Evolutionary conservation across 345 rosid species (phyloP).

Genomic region (Balakata baccata): DNA sequence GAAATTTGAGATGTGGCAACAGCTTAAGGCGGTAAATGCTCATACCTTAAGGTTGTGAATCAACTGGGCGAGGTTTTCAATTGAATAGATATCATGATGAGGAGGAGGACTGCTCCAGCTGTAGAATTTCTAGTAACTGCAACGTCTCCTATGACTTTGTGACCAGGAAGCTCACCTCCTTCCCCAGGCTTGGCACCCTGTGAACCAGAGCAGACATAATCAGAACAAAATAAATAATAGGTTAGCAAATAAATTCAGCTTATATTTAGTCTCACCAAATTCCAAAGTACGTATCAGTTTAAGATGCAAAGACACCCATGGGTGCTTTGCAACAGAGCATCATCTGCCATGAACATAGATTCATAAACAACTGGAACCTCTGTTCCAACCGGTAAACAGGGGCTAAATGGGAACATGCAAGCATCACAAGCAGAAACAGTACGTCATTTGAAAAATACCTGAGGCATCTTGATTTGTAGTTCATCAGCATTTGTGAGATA

Average conservation of each 20-base stretch:
- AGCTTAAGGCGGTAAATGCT: background rate
- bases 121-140: slow-evolving; percentile 96
- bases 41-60: slow-evolving; percentile 97
- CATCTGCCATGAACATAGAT: slow-evolving; percentile 59
- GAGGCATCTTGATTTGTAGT: slow-evolving; percentile 98
- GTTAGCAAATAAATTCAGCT: slow-evolving; percentile 19
- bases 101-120: slow-evolving; percentile 99
- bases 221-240: slow-evolving; percentile 21
- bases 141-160: slow-evolving; percentile 97
- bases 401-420: slow-evolving; percentile 26
- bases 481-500: slow-evolving; percentile 99
- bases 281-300: slow-evolving; percentile 41
- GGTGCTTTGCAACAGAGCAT: slow-evolving; percentile 50
- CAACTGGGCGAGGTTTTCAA: slow-evolving; percentile 97
- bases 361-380: slow-evolving; percentile 45
- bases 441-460: slow-evolving; percentile 47
- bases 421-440: slow-evolving; percentile 15
- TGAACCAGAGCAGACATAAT: slow-evolving; percentile 21
- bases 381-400: slow-evolving; percentile 42
- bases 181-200: slow-evolving; percentile 99
- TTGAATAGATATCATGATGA: slow-evolving; percentile 98
- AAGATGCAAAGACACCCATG: slow-evolving; percentile 40
- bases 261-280: slow-evolving; percentile 48
- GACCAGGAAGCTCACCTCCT: slow-evolving; percentile 99
- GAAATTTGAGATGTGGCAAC: background rate